Evolutionary conservation across 164 flowering plant genomes (phyloP).

Genomic region (Piper longum): DNA sequence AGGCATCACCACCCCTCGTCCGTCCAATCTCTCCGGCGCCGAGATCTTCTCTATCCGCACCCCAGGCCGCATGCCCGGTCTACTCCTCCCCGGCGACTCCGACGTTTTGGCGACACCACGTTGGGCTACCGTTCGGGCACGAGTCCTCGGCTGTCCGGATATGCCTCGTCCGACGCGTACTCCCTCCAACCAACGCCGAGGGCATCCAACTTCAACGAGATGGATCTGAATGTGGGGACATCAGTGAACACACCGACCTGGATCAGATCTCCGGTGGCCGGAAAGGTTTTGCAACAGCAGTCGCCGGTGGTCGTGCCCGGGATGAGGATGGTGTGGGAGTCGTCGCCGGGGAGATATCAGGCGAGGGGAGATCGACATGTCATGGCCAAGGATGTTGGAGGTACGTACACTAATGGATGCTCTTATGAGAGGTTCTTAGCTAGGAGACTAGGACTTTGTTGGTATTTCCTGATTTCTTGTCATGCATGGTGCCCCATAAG

Average conservation of each 20-base stretch:
- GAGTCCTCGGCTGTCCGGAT: constrained; percentile 43
- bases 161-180: constrained; percentile 52
- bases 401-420: constrained; percentile 18
- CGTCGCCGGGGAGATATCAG: constrained; percentile 22
- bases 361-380: constrained; percentile 19
- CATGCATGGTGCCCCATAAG: background rate
- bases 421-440: background rate
- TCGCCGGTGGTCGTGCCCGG: constrained; percentile 30
- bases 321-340: constrained; percentile 26
- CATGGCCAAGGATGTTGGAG: constrained; percentile 20
- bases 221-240: constrained; percentile 21
- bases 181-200: constrained; percentile 59
- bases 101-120: constrained; percentile 23
- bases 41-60: constrained; percentile 45
- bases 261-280: constrained; percentile 35
- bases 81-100: constrained; percentile 3
- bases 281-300: constrained; percentile 23
- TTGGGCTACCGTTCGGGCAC: constrained; percentile 23
- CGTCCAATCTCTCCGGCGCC: constrained; percentile 45
- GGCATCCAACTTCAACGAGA: constrained; percentile 42
- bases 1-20: constrained; percentile 37
- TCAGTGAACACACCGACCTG: constrained; percentile 25
- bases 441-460: background rate
- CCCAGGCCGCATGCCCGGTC: constrained; percentile 16
- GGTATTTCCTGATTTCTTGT: background rate